phyloP scores from a whole-genome alignment of 306 rosid species.

The Pachyrhizus erosus region DNA sequence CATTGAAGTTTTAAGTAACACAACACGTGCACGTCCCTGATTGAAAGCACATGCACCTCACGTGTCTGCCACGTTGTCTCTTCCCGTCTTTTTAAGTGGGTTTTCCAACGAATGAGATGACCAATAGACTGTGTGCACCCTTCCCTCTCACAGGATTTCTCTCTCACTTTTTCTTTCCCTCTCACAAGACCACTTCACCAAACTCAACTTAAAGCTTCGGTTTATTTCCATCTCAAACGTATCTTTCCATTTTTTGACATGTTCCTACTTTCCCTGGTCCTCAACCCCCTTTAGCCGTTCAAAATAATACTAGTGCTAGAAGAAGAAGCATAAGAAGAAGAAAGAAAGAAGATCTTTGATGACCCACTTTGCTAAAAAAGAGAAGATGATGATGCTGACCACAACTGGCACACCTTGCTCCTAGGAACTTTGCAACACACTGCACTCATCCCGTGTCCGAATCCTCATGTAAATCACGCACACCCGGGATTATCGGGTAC shows the following conservation, averaged over 20 bases:
- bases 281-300: conserved; percentile 58
- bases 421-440: conserved; percentile 38
- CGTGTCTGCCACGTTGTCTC: conserved; percentile 61
- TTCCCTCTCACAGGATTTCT: conserved; percentile 29
- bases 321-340: background rate
- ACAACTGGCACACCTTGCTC: conserved; percentile 47
- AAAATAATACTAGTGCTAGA: conserved; percentile 9
- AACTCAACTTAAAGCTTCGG: conserved; percentile 28
- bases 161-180: conserved; percentile 40
- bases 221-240: conserved; percentile 37
- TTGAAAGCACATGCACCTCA: conserved; percentile 55
- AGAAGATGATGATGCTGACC: conserved; percentile 33
- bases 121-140: conserved; percentile 13
- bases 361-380: conserved; percentile 57
- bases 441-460: conserved; percentile 25
- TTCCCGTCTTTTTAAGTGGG: conserved; percentile 41
- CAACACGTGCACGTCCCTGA: conserved; percentile 67
- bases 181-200: conserved; percentile 37
- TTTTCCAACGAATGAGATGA: conserved; percentile 25
- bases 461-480: conserved; percentile 41
- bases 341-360: conserved; percentile 58
- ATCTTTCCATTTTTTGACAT: conserved; percentile 49
- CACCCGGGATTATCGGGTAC: conserved; percentile 28
- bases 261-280: conserved; percentile 50
- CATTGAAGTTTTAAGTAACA: conserved; percentile 18